These are phyloP conservation scores for Phytopythium kandeliae DNA, from an alignment of 352 stramenopile genomes.

Conservation along the genomic window DNA sequence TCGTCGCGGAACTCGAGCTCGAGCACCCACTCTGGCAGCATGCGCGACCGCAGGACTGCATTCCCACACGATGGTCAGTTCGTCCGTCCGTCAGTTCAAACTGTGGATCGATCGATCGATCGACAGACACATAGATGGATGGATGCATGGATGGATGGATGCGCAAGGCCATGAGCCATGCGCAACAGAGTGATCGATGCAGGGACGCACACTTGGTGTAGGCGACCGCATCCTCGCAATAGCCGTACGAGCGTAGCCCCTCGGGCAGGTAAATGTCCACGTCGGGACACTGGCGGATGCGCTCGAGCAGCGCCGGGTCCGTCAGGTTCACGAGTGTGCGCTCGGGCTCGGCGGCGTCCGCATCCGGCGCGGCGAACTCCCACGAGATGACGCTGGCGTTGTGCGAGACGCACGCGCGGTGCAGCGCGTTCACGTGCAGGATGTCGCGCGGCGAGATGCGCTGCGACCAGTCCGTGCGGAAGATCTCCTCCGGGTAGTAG, in stretches of 20 bases:
- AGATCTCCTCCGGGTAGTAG: conserved; percentile 24
- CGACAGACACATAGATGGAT: not conserved
- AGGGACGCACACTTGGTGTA: conserved; percentile 53
- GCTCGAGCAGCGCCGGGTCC: conserved; percentile 34
- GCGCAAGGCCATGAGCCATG: no score
- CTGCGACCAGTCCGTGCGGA: conserved; percentile 23
- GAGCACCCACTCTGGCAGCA: conserved; percentile 27
- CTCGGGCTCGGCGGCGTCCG: conserved; percentile 5
- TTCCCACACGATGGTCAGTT: not conserved
- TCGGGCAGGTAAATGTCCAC: conserved; percentile 58
- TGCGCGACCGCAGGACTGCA: conserved; percentile 22
- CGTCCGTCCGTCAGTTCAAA: no score
- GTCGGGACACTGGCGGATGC: conserved; percentile 45
- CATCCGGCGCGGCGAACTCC: conserved; percentile 11
- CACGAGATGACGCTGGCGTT: conserved; percentile 31
- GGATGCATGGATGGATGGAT: no score
- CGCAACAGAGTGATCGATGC: no score
- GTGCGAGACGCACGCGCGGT: conserved; percentile 30
- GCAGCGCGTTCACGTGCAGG: conserved; percentile 33
- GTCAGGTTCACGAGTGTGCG: conserved; percentile 23
- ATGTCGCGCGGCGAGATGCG: conserved; percentile 24
- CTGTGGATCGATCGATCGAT: no score
- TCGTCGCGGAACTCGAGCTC: conserved; percentile 18
- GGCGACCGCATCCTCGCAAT: conserved; percentile 61
- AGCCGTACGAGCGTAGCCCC: conserved; percentile 44